Percentiles rank a stretch among this genome's conserved stretches.
phyloP scores from a whole-genome alignment of 202 grass and related monocot species.

The Cymbopogon flexuosus region DNA sequence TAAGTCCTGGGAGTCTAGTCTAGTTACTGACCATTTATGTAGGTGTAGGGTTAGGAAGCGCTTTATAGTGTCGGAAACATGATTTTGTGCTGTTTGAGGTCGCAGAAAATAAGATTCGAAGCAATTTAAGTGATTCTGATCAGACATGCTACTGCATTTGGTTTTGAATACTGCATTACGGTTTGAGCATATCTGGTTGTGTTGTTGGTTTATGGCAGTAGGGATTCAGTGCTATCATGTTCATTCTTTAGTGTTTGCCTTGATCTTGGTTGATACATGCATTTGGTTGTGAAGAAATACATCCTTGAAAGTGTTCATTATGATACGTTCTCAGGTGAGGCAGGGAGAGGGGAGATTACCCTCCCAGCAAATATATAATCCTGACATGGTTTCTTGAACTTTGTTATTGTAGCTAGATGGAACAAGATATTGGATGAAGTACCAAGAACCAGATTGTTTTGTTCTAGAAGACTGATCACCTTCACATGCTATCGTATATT shows the following conservation, averaged over 20 bases:
- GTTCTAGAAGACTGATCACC: conserved; percentile 61
- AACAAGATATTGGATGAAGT: conserved; percentile 62
- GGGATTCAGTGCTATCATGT: not conserved
- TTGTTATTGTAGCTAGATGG: conserved; percentile 69
- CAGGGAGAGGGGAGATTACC: conserved; percentile 17
- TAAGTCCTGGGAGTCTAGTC: not conserved
- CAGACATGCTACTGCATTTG: not conserved
- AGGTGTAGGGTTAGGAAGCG: not conserved
- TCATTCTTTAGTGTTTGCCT: not conserved
- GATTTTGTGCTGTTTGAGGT: not conserved
- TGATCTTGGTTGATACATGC: not conserved
- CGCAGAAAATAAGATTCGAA: not conserved
- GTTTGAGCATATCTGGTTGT: not conserved
- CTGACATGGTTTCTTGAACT: conserved; percentile 49
- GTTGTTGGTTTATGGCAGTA: not conserved
- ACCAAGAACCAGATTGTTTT: conserved; percentile 57
- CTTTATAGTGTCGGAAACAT: not conserved
- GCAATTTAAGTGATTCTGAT: not conserved
- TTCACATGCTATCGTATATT: conserved; percentile 48
- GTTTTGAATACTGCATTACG: not conserved
- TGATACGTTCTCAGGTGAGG: conserved; percentile 23
- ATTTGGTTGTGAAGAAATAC: not conserved
- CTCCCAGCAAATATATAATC: conserved; percentile 11
- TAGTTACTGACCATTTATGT: not conserved
- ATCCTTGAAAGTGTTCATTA: conserved; percentile 11